These are phyloP conservation scores for Ceriops tagal DNA, from an alignment of 345 rosid genomes.

Conservation along the genomic window DNA sequence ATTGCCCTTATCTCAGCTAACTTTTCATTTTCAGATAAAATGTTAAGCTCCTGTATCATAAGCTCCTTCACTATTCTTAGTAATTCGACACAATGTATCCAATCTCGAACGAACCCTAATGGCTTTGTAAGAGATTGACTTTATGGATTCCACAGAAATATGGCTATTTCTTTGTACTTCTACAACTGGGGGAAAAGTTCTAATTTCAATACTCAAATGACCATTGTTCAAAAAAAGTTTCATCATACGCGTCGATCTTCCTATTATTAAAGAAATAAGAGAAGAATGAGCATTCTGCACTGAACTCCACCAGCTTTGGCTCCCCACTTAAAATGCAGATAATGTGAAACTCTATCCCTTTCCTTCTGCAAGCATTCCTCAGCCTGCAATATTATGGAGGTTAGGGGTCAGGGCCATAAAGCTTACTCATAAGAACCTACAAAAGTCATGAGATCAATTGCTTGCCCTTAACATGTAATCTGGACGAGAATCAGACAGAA, in stretches of 20 bases:
- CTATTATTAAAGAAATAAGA: neutral
- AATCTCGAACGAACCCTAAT: too few relatives aligned
- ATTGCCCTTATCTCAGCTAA: too few relatives aligned
- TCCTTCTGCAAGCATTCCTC: constrained; percentile 33
- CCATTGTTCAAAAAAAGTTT: too few relatives aligned
- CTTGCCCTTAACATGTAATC: constrained; percentile 75
- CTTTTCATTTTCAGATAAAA: too few relatives aligned
- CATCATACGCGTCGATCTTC: neutral
- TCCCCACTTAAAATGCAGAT: constrained; percentile 85
- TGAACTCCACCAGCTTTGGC: constrained; percentile 83
- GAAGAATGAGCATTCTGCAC: constrained; percentile 15
- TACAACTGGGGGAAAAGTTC: too few relatives aligned
- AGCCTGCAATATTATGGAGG: constrained; percentile 44
- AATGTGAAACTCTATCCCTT: constrained; percentile 85
- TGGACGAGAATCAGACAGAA: constrained; percentile 69
- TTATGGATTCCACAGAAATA: neutral
- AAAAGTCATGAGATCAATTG: neutral
- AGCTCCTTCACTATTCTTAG: too few relatives aligned
- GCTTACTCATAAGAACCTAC: neutral
- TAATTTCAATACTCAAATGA: too few relatives aligned
- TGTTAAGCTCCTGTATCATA: too few relatives aligned
- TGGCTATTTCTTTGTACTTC: too few relatives aligned
- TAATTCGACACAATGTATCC: too few relatives aligned
- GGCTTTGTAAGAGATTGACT: too few relatives aligned
- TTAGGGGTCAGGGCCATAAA: neutral